Evolutionary conservation across 495 filamentous ascomycete species (phyloP).

Genomic region (Tuber aestivum): DNA sequence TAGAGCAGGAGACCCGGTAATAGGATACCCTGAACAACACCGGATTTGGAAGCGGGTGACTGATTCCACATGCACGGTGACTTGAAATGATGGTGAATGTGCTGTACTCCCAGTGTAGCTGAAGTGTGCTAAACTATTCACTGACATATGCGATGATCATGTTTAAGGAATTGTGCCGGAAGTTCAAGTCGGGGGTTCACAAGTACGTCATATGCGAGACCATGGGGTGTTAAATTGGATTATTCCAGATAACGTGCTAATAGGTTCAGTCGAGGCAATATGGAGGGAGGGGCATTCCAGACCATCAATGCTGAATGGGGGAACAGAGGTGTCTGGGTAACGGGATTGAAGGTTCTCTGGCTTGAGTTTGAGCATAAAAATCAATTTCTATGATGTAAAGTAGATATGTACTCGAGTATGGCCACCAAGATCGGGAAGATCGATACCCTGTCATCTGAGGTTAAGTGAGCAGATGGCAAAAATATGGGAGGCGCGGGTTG

Average conservation of each 20-base stretch:
- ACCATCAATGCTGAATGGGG: not conserved
- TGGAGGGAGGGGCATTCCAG: not conserved
- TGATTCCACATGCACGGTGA: not conserved
- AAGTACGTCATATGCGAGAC: not conserved
- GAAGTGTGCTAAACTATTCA: not conserved
- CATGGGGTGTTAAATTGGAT: not conserved
- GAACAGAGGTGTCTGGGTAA: not conserved
- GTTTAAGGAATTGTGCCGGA: not conserved
- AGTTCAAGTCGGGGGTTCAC: not conserved
- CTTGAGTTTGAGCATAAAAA: not conserved
- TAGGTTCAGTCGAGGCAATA: not conserved
- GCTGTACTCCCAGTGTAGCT: too few species aligned
- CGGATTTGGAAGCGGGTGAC: not conserved
- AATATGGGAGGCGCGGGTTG: too few species aligned
- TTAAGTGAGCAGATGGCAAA: too few species aligned
- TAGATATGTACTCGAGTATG: too few species aligned
- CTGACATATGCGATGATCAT: not conserved
- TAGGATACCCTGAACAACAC: not conserved
- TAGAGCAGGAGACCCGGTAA: not conserved
- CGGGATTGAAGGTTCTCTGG: not conserved
- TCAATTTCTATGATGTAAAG: not conserved
- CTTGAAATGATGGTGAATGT: not conserved
- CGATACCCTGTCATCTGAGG: too few species aligned
- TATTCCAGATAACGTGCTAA: not conserved
- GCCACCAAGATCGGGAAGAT: too few species aligned